Base-by-base conservation (phyloP, 1,139 yeast species). In the Pichia sp. region DNA sequence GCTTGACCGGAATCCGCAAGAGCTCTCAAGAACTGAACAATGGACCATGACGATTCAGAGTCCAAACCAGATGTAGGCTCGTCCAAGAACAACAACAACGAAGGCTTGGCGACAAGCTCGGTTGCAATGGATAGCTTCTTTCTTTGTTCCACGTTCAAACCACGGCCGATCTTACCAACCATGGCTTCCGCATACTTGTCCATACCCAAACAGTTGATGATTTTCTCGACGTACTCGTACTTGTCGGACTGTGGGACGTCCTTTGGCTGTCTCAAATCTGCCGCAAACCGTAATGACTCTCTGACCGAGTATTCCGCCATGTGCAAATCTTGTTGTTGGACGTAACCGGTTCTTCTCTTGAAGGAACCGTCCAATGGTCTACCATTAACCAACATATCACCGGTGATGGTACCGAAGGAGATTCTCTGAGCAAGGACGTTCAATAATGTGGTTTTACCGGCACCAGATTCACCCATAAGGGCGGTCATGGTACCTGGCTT, bases 391-490 rank as follows among this genome's bases (percentile, higher is more conserved):
- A 69, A 51, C 64, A 70, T 67, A 33, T 67, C 72, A 46, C 79
- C 78, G 25, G 75, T 66, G 23, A 72, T 60, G 22, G 64, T 62
- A 41, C 76, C 77, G 48, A 61, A 59, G 37, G 67, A 68, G 31
- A 67, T 55, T 52, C 79, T 60, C 43, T 67, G 70, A 20, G 82
- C 74, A 40, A 77, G 58, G 32, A 70, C 67, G 47, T 76, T 74
- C 47, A 77, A 62, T 35, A 77, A 54, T 0, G 83, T 76, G 0
- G 83, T 75, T 51, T 77, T 77, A 54, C 83, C 84, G 26, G 83
- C 82, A 49, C 84, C 84, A 7, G 82, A 75, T 48, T 74, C 81
- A 40, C 84, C 83, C 82, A 76, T 75, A 30, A 77, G 53, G 4
- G 77, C 77, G 27, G 77, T 72, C 46, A 72, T 55, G 1, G 70